Evolutionary conservation across 2,329 filamentous ascomycete species (phyloP).

Genomic region (Huntiella decipiens): DNA sequence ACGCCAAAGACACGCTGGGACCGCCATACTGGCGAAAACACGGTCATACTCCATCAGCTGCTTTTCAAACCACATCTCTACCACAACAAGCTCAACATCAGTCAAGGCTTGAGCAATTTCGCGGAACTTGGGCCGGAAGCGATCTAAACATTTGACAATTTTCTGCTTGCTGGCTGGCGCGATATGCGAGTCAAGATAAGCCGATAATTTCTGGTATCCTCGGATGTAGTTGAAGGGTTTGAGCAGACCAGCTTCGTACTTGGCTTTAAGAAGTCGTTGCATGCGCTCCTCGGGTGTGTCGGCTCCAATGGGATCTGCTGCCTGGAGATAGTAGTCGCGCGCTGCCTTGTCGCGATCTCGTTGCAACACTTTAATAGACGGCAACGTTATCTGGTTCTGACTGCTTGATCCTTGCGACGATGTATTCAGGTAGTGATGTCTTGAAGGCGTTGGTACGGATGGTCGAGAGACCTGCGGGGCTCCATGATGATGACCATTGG

Average conservation of each 20-base stretch:
- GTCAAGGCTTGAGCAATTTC: constrained; percentile 85
- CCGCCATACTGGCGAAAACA: constrained; percentile 96
- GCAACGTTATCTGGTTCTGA: background rate
- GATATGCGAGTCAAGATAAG: constrained; percentile 83
- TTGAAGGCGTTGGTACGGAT: too few relatives aligned
- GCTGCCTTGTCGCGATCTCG: constrained; percentile 43
- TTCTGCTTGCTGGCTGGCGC: constrained; percentile 68
- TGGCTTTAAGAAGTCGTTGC: constrained; percentile 82
- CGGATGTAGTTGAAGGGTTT: constrained; percentile 98
- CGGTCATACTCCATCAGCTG: constrained; percentile 96
- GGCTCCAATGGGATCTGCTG: constrained; percentile 70
- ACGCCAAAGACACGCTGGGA: constrained; percentile 93
- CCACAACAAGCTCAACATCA: constrained; percentile 82
- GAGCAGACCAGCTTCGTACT: constrained; percentile 85
- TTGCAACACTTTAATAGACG: constrained; percentile 6
- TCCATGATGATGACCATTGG: background rate
- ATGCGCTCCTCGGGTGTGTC: constrained; percentile 76
- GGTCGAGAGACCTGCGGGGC: too few relatives aligned
- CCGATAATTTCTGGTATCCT: constrained; percentile 73
- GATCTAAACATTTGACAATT: constrained; percentile 77
- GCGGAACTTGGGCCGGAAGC: constrained; percentile 86
- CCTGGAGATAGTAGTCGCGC: constrained; percentile 90
- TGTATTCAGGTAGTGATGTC: too few relatives aligned
- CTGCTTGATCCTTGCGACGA: too few relatives aligned
- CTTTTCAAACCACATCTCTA: constrained; percentile 98